phyloP scores from a whole-genome alignment of 768 basidiomycete genomes.

The Termitomyces sp. region DNA sequence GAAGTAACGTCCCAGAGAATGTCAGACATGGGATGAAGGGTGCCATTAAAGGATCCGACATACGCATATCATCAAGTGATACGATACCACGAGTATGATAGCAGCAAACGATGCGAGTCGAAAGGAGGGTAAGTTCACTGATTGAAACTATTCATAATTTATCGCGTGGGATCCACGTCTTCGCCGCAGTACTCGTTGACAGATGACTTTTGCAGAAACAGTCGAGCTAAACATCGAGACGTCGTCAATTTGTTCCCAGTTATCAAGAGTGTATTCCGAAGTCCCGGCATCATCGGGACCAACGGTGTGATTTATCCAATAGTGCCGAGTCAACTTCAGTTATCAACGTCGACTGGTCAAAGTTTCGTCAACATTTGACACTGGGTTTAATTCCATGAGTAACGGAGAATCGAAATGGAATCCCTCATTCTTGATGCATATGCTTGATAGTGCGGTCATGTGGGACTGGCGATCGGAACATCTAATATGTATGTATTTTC shows the following conservation, averaged over 20 bases:
- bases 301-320: conserved; percentile 33
- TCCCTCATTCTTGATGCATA: no score
- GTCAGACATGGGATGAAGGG: not conserved
- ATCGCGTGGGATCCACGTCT: not conserved
- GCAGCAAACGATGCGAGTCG: not conserved
- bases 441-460: no score
- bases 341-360: conserved; percentile 37
- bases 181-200: not conserved
- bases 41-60: not conserved
- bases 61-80: not conserved
- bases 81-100: not conserved
- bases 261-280: conserved; percentile 65
- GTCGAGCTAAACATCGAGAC: conserved; percentile 60
- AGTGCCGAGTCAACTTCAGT: conserved; percentile 32
- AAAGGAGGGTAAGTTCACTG: not conserved
- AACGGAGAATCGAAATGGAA: conserved; percentile 42
- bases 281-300: conserved; percentile 67
- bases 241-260: conserved; percentile 41
- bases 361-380: conserved; percentile 21
- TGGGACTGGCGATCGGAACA: conserved; percentile 24
- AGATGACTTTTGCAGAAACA: conserved; percentile 47
- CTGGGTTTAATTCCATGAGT: not conserved
- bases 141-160: not conserved
- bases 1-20: not conserved
- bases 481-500: conserved; percentile 44